Evolutionary conservation across 352 stramenopile genomes (phyloP).

Genomic region (Globisporangium paroecandrum): DNA sequence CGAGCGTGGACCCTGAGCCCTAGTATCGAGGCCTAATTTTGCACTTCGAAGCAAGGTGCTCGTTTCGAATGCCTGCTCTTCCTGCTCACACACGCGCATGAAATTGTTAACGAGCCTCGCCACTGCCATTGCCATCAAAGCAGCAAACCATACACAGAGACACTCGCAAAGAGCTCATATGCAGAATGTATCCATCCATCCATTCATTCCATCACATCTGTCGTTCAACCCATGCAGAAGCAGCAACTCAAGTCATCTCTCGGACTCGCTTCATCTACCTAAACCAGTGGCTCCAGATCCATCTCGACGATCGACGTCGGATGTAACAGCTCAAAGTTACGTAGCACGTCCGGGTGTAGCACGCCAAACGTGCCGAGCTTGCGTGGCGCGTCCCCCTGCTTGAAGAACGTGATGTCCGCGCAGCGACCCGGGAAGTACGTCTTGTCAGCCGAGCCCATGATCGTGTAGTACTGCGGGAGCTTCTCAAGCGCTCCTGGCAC

Average conservation of each 20-base stretch:
- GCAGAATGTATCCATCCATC: constrained; percentile 5
- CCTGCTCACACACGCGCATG: not conserved
- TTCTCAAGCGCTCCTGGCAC: constrained; percentile 33
- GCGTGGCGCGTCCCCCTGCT: constrained; percentile 49
- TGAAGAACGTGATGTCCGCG: constrained; percentile 92
- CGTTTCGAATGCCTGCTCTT: not conserved
- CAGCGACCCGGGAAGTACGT: constrained; percentile 97
- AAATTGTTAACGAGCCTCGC: not conserved
- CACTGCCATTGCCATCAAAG: not conserved
- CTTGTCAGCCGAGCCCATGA: constrained; percentile 54
- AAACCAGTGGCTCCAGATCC: constrained; percentile 97
- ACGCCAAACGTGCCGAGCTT: constrained; percentile 97
- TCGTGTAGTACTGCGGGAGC: constrained; percentile 82
- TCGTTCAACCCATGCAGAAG: not conserved
- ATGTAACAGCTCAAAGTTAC: constrained; percentile 97
- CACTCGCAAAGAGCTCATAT: not conserved
- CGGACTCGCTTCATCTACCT: constrained; percentile 20
- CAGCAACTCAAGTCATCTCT: not conserved
- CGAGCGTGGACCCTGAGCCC: not conserved
- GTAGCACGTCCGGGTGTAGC: constrained; percentile 96
- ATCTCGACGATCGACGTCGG: constrained; percentile 97
- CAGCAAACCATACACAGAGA: not conserved
- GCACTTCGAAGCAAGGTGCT: not conserved
- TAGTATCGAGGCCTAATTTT: not conserved
- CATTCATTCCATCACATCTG: not conserved